Conservation (phyloP, 176 grass and related monocot genomes). For the Aegilops bicornis region DNA sequence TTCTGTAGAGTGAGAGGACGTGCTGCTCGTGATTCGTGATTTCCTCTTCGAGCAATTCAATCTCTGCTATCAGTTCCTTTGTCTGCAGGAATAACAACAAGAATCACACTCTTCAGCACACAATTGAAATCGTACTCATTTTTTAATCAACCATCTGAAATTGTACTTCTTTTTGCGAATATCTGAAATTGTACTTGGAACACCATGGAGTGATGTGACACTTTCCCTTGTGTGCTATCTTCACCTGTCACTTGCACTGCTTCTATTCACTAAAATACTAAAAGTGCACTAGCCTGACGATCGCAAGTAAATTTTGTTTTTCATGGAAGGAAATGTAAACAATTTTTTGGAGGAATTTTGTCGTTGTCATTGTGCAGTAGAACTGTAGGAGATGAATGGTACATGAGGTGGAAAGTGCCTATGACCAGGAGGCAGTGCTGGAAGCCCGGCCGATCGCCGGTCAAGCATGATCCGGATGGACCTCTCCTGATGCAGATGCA, state of each 20-base stretch:
- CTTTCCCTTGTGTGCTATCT: background rate
- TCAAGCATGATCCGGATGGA: constrained; percentile 79
- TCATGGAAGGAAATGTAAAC: background rate
- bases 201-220: background rate
- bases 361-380: background rate
- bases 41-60: constrained; percentile 95
- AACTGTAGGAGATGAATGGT: background rate
- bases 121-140: background rate
- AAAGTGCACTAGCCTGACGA: background rate
- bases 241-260: background rate
- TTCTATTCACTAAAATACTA: background rate
- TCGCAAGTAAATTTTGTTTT: background rate
- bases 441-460: constrained; percentile 84
- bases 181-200: background rate
- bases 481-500: constrained; percentile 88
- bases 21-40: constrained; percentile 87
- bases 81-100: constrained; percentile 49
- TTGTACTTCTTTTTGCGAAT: background rate
- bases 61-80: constrained; percentile 82
- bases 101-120: background rate
- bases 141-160: background rate
- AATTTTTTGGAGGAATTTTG: background rate
- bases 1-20: constrained; percentile 91
- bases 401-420: constrained; percentile 83
- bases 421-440: constrained; percentile 80